Percentiles rank a stretch among this genome's conserved stretches.
phyloP scores from a whole-genome alignment of 768 basidiomycete genomes.

The Calocera viscosa region DNA sequence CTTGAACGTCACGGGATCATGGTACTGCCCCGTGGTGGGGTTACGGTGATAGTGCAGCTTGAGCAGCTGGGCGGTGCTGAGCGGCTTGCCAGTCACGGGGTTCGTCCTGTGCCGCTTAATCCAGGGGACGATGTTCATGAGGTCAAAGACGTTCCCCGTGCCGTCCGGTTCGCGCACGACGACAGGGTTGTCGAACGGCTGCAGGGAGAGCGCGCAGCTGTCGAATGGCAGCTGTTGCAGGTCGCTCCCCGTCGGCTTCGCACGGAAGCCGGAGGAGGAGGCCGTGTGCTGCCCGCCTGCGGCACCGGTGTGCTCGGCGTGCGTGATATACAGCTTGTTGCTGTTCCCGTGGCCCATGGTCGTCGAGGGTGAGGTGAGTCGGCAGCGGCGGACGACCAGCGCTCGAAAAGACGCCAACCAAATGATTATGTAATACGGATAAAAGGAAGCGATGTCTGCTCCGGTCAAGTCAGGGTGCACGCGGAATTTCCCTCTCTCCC shows the following conservation, averaged over 20 bases:
- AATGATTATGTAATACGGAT: not conserved
- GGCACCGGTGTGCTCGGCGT: conserved; percentile 71
- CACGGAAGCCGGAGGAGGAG: conserved; percentile 58
- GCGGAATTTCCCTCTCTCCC: not conserved
- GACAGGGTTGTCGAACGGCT: conserved; percentile 80
- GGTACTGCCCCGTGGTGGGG: conserved; percentile 60
- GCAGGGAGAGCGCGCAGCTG: conserved; percentile 82
- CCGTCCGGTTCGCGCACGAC: conserved; percentile 73
- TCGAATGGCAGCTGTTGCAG: conserved; percentile 52
- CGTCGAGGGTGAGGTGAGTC: not conserved
- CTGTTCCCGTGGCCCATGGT: conserved; percentile 45
- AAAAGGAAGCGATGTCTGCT: not conserved
- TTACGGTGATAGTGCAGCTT: conserved; percentile 74
- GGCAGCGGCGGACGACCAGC: not conserved
- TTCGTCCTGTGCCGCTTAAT: conserved; percentile 81
- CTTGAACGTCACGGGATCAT: conserved; percentile 97
- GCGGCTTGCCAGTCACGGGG: conserved; percentile 59
- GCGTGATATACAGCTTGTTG: conserved; percentile 78
- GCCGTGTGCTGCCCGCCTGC: conserved; percentile 61
- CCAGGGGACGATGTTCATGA: conserved; percentile 90
- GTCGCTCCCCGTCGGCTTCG: conserved; percentile 54
- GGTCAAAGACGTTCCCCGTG: conserved; percentile 70
- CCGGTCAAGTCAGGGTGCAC: not conserved
- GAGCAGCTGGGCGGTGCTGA: conserved; percentile 62
- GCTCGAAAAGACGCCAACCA: not conserved